Percentiles rank a stretch among this genome's conserved stretches.
phyloP scores from a whole-genome alignment of 2,329 filamentous ascomycete genomes.

The Diplodia seriata region DNA sequence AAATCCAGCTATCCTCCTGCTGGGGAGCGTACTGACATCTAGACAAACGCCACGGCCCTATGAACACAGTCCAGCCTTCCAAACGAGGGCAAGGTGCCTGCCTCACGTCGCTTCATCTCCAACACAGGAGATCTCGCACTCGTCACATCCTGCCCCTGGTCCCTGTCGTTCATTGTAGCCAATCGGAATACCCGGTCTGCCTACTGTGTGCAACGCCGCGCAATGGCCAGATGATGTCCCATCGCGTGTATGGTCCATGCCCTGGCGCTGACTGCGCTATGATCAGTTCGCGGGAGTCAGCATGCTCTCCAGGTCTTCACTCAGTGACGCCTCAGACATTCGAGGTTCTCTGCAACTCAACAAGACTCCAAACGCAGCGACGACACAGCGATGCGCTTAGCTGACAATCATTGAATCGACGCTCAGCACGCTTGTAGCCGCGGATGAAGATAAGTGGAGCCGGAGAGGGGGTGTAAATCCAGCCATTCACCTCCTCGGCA shows the following conservation, averaged over 20 bases:
- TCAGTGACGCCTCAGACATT: neutral
- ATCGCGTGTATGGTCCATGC: conserved; percentile 4
- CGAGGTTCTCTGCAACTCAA: neutral
- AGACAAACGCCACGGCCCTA: too few relatives aligned
- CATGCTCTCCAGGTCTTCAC: neutral
- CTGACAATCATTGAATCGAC: neutral
- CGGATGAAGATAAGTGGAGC: too few relatives aligned
- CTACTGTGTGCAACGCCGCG: neutral
- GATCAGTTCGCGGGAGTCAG: neutral
- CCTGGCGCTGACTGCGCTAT: neutral
- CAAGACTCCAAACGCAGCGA: neutral
- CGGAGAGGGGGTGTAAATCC: too few relatives aligned
- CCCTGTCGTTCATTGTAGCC: neutral
- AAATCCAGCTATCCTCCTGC: neutral
- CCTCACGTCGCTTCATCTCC: neutral
- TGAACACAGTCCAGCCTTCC: too few relatives aligned
- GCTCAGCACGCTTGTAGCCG: neutral
- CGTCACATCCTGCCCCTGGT: conserved; percentile 9
- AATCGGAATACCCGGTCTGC: conserved; percentile 11
- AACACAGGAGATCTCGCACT: conserved; percentile 6
- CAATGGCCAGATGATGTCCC: conserved; percentile 2
- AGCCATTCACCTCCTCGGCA: too few relatives aligned
- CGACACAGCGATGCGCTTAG: neutral
- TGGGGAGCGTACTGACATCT: neutral
- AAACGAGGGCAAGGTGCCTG: neutral